Conservation (phyloP, 2,329 filamentous ascomycete genomes). For the Xylaria sp. region DNA sequence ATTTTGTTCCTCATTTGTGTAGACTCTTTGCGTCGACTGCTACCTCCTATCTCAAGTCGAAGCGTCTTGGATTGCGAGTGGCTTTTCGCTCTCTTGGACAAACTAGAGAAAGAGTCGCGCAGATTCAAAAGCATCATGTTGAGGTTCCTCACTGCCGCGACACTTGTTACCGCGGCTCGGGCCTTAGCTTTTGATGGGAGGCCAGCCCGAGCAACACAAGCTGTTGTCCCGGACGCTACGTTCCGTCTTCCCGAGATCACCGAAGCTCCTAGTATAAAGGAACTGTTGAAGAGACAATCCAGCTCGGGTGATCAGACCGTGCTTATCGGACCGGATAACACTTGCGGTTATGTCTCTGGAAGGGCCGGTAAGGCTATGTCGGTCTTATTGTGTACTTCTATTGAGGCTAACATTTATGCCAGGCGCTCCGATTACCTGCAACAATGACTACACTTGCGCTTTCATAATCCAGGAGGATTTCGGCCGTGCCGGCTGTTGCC, state of each 20-base stretch:
- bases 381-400: background rate
- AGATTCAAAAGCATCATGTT: conserved; percentile 41
- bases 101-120: conserved; percentile 24
- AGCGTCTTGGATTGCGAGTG: conserved; percentile 19
- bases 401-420: conserved; percentile 16
- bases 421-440: conserved; percentile 57
- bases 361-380: conserved; percentile 48
- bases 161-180: conserved; percentile 51
- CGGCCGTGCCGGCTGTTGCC: conserved; percentile 59
- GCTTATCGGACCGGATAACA: conserved; percentile 61
- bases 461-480: conserved; percentile 52
- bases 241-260: conserved; percentile 57
- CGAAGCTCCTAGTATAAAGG: conserved; percentile 51
- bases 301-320: conserved; percentile 49
- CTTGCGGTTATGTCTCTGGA: conserved; percentile 61
- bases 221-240: conserved; percentile 50
- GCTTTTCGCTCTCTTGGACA: conserved; percentile 12
- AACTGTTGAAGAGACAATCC: conserved; percentile 49
- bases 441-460: conserved; percentile 52
- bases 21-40: conserved; percentile 7
- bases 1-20: conserved; percentile 27
- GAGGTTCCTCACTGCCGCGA: conserved; percentile 45
- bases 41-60: conserved; percentile 24
- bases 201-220: conserved; percentile 51
- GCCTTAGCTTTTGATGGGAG: conserved; percentile 51